Base-by-base conservation (phyloP, 2,329 filamentous ascomycete genomes). In the Canariomyces notabilis region DNA sequence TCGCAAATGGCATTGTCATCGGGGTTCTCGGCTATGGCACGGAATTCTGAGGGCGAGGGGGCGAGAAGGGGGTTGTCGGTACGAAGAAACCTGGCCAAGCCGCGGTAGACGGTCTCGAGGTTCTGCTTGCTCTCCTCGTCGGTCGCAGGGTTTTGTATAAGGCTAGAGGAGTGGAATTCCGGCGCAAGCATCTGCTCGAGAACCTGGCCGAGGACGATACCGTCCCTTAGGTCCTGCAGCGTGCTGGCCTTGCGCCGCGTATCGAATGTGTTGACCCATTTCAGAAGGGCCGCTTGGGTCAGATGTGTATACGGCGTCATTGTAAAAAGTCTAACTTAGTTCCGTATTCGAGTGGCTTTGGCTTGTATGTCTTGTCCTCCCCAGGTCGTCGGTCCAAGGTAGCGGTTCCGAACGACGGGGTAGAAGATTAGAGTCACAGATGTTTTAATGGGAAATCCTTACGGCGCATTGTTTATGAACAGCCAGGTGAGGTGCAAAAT, bases 21-120 rank as follows among this genome's bases (percentile, higher is more conserved):
- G 20, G 76, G 73, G 53, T 78, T 73, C 54, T 79, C 75, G 50
- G 74, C 76, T 44, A 82, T 72, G 41, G 73, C 70, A 63, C 78
- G 77, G 56, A 80, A 77, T 56, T 82, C 72, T 45, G 75, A 70
- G 41, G 76, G 70, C 49, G 80, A 67, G 29, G 72, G 72, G 46
- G 72, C 70, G 44, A 80, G 67, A 33, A 74, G 72, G 2, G 70
- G 66, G 52, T 75, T 73, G 43, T 76, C 65, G 39, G 73, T 69
- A 42, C 75, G 73, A 45, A 80, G 75, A 58, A 79, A 81, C 63
- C 95, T 95, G 3, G 93, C 89, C 2, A 98, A 73, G 9, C 79
- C 71, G 64, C 97, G 97, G 49, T 97, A 77, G 16, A 94, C 82
- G 2, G 88, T 85, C 64, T 98, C 96, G 3, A 94, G 89, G 61